Evolutionary conservation across 148 eudicot species (phyloP).

Genomic region (Nepenthes gracilis): DNA sequence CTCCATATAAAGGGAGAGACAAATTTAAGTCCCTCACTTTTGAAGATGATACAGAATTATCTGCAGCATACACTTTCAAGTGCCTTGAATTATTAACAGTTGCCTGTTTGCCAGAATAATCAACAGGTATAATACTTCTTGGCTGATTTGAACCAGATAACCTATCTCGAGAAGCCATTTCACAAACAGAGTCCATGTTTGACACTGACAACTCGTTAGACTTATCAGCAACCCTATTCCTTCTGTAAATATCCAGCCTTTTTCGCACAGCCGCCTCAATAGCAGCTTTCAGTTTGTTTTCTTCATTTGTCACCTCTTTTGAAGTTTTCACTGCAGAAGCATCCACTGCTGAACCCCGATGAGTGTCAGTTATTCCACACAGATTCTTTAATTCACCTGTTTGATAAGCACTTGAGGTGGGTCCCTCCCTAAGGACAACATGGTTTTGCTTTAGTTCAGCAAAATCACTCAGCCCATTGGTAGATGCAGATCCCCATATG

Average conservation of each 20-base stretch:
- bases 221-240: constrained; percentile 39
- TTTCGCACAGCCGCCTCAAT: constrained; percentile 83
- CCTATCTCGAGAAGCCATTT: constrained; percentile 24
- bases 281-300: constrained; percentile 67
- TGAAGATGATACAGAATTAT: constrained; percentile 12
- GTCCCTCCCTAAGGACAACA: constrained; percentile 21
- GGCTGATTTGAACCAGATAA: constrained; percentile 15
- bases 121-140: constrained; percentile 18
- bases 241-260: constrained; percentile 53
- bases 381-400: constrained; percentile 27
- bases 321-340: constrained; percentile 29
- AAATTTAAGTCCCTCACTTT: constrained; percentile 13
- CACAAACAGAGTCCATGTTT: constrained; percentile 17
- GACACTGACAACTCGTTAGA: constrained; percentile 32
- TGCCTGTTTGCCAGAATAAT: constrained; percentile 27
- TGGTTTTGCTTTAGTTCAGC: constrained; percentile 32
- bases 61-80: constrained; percentile 27
- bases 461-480: constrained; percentile 24
- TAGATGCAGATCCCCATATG: constrained; percentile 24
- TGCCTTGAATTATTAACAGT: constrained; percentile 23
- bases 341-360: constrained; percentile 24
- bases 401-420: constrained; percentile 12
- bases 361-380: constrained; percentile 19
- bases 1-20: constrained; percentile 15
- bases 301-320: constrained; percentile 38